Evolutionary conservation across 345 rosid species (phyloP), one percentile per base, ranked within the genome.

Genomic region (Lepidium aucheri): DNA sequence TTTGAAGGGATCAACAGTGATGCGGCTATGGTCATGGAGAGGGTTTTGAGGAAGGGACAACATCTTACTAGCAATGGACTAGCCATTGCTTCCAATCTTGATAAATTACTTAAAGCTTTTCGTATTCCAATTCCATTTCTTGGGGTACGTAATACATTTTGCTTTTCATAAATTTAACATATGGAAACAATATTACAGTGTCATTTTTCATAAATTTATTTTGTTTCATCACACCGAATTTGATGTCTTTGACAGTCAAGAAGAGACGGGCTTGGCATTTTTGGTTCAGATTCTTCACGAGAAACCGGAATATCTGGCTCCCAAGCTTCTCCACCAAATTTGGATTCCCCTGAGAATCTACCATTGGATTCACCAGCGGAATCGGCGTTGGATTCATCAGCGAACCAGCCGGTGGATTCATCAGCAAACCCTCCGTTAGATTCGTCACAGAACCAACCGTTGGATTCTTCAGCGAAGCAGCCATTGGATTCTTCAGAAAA

Each of bases 51-150:
- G 46, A 62, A 49, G 0, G 78, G 87, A 2, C 78, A 70, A 7
- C 79, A 80, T 69, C 85, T 83, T 2, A 85, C 96, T 3, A 82
- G 84, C 73, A 93, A 90, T 33, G 91, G 88, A 8, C 73, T 93
- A 12, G 96, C 90, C 3, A 89, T 89, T 75, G 81, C 86, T 5
- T 54, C 73, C 0, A 78, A 83, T 53, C 68, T 89, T 0, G 67
- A 82, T 32, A 41, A 57, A 4, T 54, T 87, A 16, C 54, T 73
- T 18, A 67, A 73, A 58, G 30, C 59, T 44, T 60, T 73, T 3
- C 73, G 46, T 38, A 73, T 73, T 53, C 76, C 71, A 9, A 3
- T 72, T 41, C 77, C 77, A 9, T 62, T 74, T 62, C 61, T 83
- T 18, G 15, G 45, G 60, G 55, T 81, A n/a, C n/a, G n/a, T n/a